Evolutionary conservation across 1,284 basidiomycete species (phyloP).

Genomic region (Ganoderma multipileum): DNA sequence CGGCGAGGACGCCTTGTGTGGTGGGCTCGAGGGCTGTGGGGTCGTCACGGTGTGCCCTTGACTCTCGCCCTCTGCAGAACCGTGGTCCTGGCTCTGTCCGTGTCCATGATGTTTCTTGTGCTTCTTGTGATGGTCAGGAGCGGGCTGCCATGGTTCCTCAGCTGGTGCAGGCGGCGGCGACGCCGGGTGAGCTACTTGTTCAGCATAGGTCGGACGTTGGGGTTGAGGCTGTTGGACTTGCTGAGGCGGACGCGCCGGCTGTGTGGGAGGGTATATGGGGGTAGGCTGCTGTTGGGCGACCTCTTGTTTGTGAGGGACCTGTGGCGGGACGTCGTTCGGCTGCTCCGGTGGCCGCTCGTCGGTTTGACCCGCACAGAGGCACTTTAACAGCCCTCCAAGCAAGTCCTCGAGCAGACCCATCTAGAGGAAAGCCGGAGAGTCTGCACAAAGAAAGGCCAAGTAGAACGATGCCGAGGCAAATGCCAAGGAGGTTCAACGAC

Average conservation of each 20-base stretch:
- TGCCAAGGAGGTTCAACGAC: neutral
- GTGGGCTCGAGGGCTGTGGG: conserved; percentile 19
- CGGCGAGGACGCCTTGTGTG: conserved; percentile 17
- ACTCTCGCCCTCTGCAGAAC: conserved; percentile 1
- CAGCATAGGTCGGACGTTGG: conserved; percentile 21
- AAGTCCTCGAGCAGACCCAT: conserved; percentile 34
- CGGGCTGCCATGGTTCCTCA: conserved; percentile 17
- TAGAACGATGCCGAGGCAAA: conserved; percentile 1
- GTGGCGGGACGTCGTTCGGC: conserved; percentile 26
- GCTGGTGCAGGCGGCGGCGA: conserved; percentile 7
- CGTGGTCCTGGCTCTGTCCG: neutral
- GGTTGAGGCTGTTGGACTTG: conserved; percentile 20
- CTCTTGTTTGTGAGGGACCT: conserved; percentile 24
- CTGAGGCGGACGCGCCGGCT: conserved; percentile 19
- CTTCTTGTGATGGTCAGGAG: conserved; percentile 27
- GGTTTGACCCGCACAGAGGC: conserved; percentile 34
- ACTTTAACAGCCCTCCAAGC: conserved; percentile 32
- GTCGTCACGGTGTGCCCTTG: conserved; percentile 10
- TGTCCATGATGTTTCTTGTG: conserved; percentile 20
- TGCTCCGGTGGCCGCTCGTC: conserved; percentile 20
- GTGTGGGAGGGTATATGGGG: conserved; percentile 26
- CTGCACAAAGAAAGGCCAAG: neutral
- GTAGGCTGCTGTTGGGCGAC: conserved; percentile 29
- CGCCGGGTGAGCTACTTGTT: conserved; percentile 21
- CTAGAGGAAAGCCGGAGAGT: neutral